Conservation (phyloP, 257 asterid species). For the Lycium barbarum region DNA sequence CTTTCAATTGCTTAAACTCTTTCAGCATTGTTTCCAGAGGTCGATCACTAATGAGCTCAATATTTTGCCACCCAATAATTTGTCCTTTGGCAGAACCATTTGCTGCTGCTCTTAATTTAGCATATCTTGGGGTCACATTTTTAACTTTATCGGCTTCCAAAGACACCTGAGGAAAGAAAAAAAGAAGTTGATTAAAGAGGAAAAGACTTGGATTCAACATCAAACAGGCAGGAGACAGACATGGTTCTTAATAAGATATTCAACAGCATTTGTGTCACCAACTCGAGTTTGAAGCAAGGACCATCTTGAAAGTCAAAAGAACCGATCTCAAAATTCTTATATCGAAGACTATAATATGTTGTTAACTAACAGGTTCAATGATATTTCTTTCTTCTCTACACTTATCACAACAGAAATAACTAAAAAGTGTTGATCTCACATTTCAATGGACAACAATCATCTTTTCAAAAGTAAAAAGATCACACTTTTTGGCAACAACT, state of each 20-base stretch:
- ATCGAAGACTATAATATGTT: background rate
- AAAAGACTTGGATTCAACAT: background rate
- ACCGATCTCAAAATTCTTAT: background rate
- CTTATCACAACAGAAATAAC: background rate
- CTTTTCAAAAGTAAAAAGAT: background rate
- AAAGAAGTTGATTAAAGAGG: background rate
- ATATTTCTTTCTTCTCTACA: background rate
- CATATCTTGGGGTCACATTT: slow-evolving; percentile 96
- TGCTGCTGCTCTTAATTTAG: slow-evolving; percentile 72
- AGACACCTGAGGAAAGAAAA: slow-evolving; percentile 61
- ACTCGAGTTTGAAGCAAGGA: background rate
- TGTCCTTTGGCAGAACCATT: slow-evolving; percentile 89
- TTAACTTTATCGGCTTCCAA: slow-evolving; percentile 89
- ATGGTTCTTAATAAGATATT: background rate
- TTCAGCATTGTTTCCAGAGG: slow-evolving; percentile 90
- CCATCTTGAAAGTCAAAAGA: background rate
- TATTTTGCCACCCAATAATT: slow-evolving; percentile 94
- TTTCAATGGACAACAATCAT: background rate
- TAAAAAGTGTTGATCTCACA: slow-evolving; percentile 15
- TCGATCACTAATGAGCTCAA: slow-evolving; percentile 93
- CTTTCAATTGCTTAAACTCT: slow-evolving; percentile 82
- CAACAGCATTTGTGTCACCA: background rate
- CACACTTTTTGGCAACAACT: background rate
- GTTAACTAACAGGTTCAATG: background rate
- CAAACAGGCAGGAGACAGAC: background rate